These are phyloP conservation scores for Bolboschoenus planiculmis DNA, from an alignment of 176 grass and related monocot genomes.

Conservation along the genomic window DNA sequence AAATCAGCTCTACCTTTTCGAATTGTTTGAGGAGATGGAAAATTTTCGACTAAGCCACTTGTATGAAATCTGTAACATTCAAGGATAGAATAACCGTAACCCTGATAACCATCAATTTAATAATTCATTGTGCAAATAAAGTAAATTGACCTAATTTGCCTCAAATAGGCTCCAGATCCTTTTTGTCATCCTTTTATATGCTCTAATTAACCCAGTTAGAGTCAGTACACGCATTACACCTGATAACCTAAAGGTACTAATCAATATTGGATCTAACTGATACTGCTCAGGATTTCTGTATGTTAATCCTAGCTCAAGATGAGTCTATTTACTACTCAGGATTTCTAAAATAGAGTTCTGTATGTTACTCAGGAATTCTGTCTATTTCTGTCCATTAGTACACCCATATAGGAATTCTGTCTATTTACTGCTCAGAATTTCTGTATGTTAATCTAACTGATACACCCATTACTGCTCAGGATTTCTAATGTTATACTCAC, in stretches of 20 bases:
- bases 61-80: constrained; percentile 74
- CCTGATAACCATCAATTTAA: background rate
- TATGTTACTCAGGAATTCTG: too few species aligned
- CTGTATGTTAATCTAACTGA: too few species aligned
- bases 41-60: constrained; percentile 98
- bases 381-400: too few species aligned
- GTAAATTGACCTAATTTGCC: background rate
- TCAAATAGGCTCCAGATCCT: background rate
- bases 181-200: background rate
- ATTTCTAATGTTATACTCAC: background rate
- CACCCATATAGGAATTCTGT: too few species aligned
- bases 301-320: background rate
- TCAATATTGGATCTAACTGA: background rate
- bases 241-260: background rate
- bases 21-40: constrained; percentile 79
- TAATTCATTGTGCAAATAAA: background rate
- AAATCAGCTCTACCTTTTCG: constrained; percentile 56
- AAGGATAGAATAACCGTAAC: background rate
- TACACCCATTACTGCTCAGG: too few species aligned
- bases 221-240: background rate
- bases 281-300: background rate
- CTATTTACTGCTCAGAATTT: too few species aligned
- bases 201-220: background rate
- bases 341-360: too few species aligned
- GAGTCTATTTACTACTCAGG: background rate